A percentile compares a stretch with the other conserved stretches of the same genome.
These are phyloP conservation scores for Dissophora globulifera DNA, from an alignment of 192 early-diverging fungal genomes.

Conservation along the genomic window DNA sequence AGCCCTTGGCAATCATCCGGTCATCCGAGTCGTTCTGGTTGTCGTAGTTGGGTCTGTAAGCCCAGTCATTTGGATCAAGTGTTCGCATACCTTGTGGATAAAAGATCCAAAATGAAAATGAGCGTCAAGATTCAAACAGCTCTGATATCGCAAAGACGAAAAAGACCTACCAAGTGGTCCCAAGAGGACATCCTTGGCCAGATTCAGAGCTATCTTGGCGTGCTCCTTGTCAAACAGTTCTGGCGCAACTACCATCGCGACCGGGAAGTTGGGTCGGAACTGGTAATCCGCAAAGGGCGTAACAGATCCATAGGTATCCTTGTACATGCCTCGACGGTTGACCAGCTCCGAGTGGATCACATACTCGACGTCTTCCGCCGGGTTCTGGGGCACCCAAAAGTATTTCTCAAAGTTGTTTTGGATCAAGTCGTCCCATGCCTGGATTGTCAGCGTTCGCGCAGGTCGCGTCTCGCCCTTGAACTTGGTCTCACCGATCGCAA, in stretches of 20 bases:
- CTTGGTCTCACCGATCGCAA: conserved; percentile 54
- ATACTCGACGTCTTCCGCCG: conserved; percentile 70
- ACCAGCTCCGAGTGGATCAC: conserved; percentile 71
- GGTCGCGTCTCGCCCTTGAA: conserved; percentile 47
- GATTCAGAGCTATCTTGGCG: conserved; percentile 73
- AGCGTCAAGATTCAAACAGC: background rate
- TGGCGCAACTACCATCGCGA: conserved; percentile 95
- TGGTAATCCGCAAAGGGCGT: conserved; percentile 89
- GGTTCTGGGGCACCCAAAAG: conserved; percentile 92
- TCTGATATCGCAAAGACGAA: too few relatives aligned
- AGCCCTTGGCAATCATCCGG: conserved; percentile 89
- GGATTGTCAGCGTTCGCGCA: conserved; percentile 61
- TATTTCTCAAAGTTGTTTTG: conserved; percentile 84
- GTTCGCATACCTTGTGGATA: conserved; percentile 83
- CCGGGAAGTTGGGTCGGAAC: conserved; percentile 89
- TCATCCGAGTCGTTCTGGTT: conserved; percentile 92
- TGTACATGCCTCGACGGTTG: conserved; percentile 93
- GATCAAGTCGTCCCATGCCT: conserved; percentile 84
- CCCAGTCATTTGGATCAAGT: conserved; percentile 91
- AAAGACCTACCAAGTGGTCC: conserved; percentile 74
- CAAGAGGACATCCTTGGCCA: conserved; percentile 73
- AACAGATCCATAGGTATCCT: conserved; percentile 83
- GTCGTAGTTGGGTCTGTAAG: conserved; percentile 94
- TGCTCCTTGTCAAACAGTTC: conserved; percentile 89
- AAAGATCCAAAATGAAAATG: too few relatives aligned